Percentiles rank a stretch among this genome's conserved stretches.
These are phyloP conservation scores for Nannizziopsis arthrosporioides DNA, from an alignment of 2,329 filamentous ascomycete genomes.

Conservation along the genomic window DNA sequence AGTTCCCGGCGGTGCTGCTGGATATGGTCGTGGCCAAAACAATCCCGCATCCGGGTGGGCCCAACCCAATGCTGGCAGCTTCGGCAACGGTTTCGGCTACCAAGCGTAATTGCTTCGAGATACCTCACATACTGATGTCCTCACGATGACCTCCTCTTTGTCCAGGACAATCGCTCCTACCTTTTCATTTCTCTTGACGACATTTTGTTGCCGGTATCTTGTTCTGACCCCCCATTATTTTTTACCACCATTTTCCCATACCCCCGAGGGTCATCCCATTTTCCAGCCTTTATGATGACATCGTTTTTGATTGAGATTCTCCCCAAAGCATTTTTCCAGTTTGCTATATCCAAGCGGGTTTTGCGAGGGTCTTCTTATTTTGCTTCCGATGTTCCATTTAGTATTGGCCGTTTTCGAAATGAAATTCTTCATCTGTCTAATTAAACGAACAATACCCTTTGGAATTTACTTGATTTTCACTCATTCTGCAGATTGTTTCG, in stretches of 20 bases:
- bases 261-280: not conserved
- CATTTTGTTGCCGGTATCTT: constrained; percentile 6
- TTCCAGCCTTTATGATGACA: constrained; percentile 5
- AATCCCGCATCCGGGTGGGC: constrained; percentile 43
- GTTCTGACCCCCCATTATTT: constrained; percentile 12
- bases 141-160: not conserved
- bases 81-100: constrained; percentile 49
- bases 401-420: constrained; percentile 30
- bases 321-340: constrained; percentile 10
- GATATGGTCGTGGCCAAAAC: constrained; percentile 65
- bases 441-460: constrained; percentile 29
- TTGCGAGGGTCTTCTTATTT: constrained; percentile 15
- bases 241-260: constrained; percentile 5
- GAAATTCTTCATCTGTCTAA: constrained; percentile 33
- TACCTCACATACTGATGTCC: not conserved
- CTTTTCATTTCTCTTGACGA: constrained; percentile 1
- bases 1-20: constrained; percentile 53
- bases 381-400: constrained; percentile 14
- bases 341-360: constrained; percentile 26
- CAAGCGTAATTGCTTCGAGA: constrained; percentile 38
- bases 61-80: constrained; percentile 39
- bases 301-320: constrained; percentile 8
- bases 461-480: constrained; percentile 9
- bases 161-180: constrained; percentile 1
- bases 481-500: constrained; percentile 7